Percentiles rank a stretch among this genome's conserved stretches.
phyloP scores from a whole-genome alignment of 164 flowering plant genomes.

The Magnolia changhungtana region DNA sequence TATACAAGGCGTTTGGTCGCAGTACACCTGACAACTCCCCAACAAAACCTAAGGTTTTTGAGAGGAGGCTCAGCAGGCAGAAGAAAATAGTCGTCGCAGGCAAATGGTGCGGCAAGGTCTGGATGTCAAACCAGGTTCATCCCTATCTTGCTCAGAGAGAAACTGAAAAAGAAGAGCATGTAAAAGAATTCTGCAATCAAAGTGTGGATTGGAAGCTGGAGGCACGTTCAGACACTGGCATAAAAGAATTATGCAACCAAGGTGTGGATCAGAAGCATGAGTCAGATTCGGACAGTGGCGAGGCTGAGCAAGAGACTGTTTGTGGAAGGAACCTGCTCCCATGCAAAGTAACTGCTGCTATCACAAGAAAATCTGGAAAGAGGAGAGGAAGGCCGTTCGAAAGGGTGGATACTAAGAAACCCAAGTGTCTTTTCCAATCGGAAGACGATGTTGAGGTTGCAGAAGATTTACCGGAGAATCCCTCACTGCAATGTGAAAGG shows the following conservation, averaged over 20 bases:
- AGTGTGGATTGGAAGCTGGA: slow-evolving; percentile 34
- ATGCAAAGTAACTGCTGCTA: slow-evolving; percentile 10
- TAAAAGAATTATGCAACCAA: slow-evolving; percentile 18
- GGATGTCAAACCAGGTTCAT: slow-evolving; percentile 97
- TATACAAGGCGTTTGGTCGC: slow-evolving; percentile 83
- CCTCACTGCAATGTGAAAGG: slow-evolving; percentile 20
- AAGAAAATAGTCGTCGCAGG: slow-evolving; percentile 77
- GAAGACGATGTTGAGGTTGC: slow-evolving; percentile 18
- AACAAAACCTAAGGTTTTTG: slow-evolving; percentile 23
- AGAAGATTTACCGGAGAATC: slow-evolving; percentile 28
- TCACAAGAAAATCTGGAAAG: slow-evolving; percentile 31
- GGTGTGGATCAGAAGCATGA: slow-evolving; percentile 35
- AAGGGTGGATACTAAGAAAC: slow-evolving; percentile 34
- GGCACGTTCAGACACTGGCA: slow-evolving; percentile 23
- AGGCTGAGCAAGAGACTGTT: slow-evolving; percentile 8
- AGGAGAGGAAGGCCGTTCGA: slow-evolving; percentile 49
- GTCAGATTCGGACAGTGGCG: slow-evolving; percentile 24
- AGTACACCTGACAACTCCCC: slow-evolving; percentile 40
- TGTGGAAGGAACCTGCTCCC: slow-evolving; percentile 4
- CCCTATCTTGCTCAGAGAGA: slow-evolving; percentile 57
- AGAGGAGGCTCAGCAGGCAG: slow-evolving; percentile 48
- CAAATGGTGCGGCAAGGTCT: slow-evolving; percentile 98
- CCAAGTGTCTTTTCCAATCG: slow-evolving; percentile 17
- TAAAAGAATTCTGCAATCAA: slow-evolving; percentile 18
- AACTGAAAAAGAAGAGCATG: slow-evolving; percentile 31